Conservation (phyloP, 805 yeast species). For the Candida piceae region DNA sequence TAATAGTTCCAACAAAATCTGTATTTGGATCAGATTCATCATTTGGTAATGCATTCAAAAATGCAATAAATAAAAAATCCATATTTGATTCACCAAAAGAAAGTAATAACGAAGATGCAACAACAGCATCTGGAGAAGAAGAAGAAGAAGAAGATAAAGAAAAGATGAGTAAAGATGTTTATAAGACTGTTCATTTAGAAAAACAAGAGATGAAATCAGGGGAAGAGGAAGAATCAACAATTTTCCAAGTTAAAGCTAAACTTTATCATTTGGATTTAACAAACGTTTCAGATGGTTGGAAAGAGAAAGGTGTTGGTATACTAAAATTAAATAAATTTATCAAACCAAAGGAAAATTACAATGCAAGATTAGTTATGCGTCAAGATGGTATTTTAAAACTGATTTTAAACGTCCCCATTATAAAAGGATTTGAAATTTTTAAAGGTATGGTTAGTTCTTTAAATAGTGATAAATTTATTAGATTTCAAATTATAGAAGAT, state of each 20-base stretch:
- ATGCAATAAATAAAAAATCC: slow-evolving; percentile 47
- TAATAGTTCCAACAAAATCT: too few species aligned
- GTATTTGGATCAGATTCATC: slow-evolving; percentile 42
- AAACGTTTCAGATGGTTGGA: slow-evolving; percentile 78
- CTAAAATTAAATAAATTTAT: slow-evolving; percentile 62
- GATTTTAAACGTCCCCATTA: slow-evolving; percentile 69
- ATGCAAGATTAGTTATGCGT: slow-evolving; percentile 81
- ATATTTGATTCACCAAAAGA: slow-evolving; percentile 41
- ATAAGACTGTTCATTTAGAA: slow-evolving; percentile 55
- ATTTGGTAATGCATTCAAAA: slow-evolving; percentile 52
- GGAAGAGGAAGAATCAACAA: slow-evolving; percentile 76
- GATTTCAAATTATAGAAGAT: slow-evolving; percentile 63
- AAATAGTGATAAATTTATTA: slow-evolving; percentile 74
- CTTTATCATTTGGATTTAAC: slow-evolving; percentile 69
- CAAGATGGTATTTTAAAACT: slow-evolving; percentile 82
- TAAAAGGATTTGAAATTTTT: slow-evolving; percentile 53
- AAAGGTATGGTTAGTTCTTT: slow-evolving; percentile 86
- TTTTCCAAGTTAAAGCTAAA: slow-evolving; percentile 70
- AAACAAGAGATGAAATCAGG: slow-evolving; percentile 71
- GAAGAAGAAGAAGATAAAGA: slow-evolving; percentile 25
- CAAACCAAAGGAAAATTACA: slow-evolving; percentile 27
- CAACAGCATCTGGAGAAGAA: slow-evolving; percentile 10
- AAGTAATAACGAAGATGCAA: too few species aligned
- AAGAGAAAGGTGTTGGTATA: slow-evolving; percentile 87
- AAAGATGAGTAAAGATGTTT: slow-evolving; percentile 31